phyloP scores from a whole-genome alignment of 441 rosid genomes.

The Gossypium aridum region DNA sequence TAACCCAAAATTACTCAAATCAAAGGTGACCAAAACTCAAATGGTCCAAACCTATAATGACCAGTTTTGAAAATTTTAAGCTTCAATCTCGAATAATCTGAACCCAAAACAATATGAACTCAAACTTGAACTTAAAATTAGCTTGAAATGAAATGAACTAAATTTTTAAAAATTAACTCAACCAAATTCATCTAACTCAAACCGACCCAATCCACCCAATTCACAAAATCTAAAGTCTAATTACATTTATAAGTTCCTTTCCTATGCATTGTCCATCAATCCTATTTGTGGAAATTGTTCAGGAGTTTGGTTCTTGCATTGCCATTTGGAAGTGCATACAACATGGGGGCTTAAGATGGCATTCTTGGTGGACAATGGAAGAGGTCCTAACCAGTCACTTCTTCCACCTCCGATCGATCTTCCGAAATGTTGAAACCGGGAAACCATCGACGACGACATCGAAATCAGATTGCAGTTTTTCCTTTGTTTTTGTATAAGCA shows the following conservation, averaged over 20 bases:
- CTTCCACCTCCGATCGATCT: constrained; percentile 87
- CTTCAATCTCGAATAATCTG: too few species aligned
- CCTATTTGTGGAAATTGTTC: neutral
- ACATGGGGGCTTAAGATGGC: constrained; percentile 98
- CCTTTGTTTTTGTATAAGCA: neutral
- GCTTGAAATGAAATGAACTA: too few species aligned
- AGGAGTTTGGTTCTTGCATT: constrained; percentile 72
- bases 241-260: neutral
- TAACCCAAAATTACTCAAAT: too few species aligned
- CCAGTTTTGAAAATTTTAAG: too few species aligned
- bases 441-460: neutral
- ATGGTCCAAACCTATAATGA: too few species aligned
- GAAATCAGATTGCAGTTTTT: neutral
- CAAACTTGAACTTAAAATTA: too few species aligned
- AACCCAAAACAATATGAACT: too few species aligned
- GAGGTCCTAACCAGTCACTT: constrained; percentile 71
- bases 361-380: constrained; percentile 83
- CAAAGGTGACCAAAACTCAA: too few species aligned
- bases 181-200: too few species aligned
- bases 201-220: too few species aligned
- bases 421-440: constrained; percentile 56
- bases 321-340: constrained; percentile 82
- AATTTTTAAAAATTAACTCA: too few species aligned
- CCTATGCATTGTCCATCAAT: neutral
- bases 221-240: too few species aligned